Conservation (phyloP, 805 yeast species). For the Spathaspora sp. region DNA sequence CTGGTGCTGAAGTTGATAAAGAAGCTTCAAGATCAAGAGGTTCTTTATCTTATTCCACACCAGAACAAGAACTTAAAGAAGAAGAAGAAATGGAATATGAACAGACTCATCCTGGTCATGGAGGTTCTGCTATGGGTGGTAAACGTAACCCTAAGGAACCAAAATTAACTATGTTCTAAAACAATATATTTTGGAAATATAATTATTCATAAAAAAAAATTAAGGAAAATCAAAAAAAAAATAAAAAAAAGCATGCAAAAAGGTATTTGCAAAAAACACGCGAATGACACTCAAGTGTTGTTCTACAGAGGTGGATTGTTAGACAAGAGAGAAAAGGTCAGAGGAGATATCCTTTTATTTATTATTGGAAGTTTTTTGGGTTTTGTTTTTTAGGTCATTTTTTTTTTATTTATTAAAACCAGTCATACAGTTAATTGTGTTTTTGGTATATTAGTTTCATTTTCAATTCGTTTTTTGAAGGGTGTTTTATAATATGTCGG, state of each 20-base stretch:
- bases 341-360: background rate
- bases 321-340: background rate
- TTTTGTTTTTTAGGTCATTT: background rate
- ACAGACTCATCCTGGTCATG: conserved; percentile 10
- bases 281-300: background rate
- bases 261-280: background rate
- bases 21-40: conserved; percentile 31
- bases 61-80: conserved; percentile 4
- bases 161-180: conserved; percentile 28
- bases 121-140: conserved; percentile 24
- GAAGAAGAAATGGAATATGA: conserved; percentile 6
- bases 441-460: background rate
- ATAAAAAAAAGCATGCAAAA: background rate
- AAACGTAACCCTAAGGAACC: conserved; percentile 23
- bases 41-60: background rate
- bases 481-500: background rate
- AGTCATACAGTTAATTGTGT: background rate
- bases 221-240: background rate
- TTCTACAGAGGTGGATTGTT: no score
- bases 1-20: conserved; percentile 48
- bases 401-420: background rate
- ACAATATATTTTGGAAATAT: background rate
- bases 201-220: background rate
- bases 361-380: background rate
- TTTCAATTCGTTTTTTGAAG: background rate